Percentiles rank a stretch among this genome's conserved stretches.
These are phyloP conservation scores for Cyclotella choctawhatcheeana DNA, from an alignment of 108 stramenopile genomes.

Conservation along the genomic window DNA sequence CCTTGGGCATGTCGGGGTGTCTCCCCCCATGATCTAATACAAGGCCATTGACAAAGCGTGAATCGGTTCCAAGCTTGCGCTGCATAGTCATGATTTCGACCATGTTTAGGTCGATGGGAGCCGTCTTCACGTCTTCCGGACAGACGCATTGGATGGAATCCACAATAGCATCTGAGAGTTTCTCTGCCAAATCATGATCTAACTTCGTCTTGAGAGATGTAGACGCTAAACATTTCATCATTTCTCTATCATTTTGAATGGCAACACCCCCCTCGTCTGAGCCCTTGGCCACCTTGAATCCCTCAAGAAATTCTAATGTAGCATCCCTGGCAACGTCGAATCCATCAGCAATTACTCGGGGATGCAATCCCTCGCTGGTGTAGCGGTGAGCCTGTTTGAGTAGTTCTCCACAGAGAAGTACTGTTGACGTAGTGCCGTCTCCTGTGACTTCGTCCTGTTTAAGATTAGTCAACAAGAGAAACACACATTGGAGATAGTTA, in stretches of 20 bases:
- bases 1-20: conserved; percentile 99
- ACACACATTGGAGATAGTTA: background rate
- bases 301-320: conserved; percentile 83
- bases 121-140: conserved; percentile 29
- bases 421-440: conserved; percentile 97
- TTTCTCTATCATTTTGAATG: conserved; percentile 83
- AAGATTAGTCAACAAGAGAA: background rate
- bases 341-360: conserved; percentile 96
- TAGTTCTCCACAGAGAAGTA: conserved; percentile 96
- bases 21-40: conserved; percentile 99
- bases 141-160: conserved; percentile 91
- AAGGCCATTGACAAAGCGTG: conserved; percentile 93
- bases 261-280: conserved; percentile 43
- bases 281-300: conserved; percentile 63
- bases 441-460: conserved; percentile 89
- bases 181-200: conserved; percentile 84
- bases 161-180: conserved; percentile 88
- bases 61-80: conserved; percentile 79
- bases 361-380: conserved; percentile 95
- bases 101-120: conserved; percentile 95
- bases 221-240: conserved; percentile 84
- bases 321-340: conserved; percentile 94
- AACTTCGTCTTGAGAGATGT: conserved; percentile 97
- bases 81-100: conserved; percentile 98
- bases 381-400: conserved; percentile 95